Conservation (phyloP, 805 yeast genomes). For the Ogataea nitratoaversa region DNA sequence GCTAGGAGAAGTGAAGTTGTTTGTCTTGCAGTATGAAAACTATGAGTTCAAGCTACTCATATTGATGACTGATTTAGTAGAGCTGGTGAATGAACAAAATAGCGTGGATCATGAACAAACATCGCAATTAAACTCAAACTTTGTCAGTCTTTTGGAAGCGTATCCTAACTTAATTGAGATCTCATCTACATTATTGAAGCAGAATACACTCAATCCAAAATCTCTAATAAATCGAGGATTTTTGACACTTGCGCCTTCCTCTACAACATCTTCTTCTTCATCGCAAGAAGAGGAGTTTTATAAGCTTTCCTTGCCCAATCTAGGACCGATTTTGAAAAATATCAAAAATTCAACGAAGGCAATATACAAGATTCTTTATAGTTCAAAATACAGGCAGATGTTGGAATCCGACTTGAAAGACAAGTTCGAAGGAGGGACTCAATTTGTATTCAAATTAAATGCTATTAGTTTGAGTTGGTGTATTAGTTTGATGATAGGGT, state of each 20-base stretch:
- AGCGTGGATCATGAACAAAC: not conserved
- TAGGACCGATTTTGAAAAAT: conserved; percentile 45
- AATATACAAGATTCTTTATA: conserved; percentile 37
- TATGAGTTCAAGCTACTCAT: conserved; percentile 21
- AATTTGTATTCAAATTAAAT: conserved; percentile 39
- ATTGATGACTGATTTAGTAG: conserved; percentile 19
- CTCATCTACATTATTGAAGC: conserved; percentile 17
- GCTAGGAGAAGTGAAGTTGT: conserved; percentile 33
- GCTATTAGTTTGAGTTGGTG: conserved; percentile 49
- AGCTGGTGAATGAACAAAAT: conserved; percentile 7
- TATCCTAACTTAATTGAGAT: conserved; percentile 24
- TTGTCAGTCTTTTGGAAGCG: conserved; percentile 14
- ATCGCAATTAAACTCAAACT: no score
- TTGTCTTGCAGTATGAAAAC: conserved; percentile 14
- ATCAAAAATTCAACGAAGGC: conserved; percentile 41
- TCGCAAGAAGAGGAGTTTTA: conserved; percentile 29
- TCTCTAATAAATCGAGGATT: conserved; percentile 38
- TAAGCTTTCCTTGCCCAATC: conserved; percentile 43
- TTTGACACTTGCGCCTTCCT: conserved; percentile 36
- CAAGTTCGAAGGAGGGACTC: conserved; percentile 37
- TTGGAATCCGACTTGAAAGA: conserved; percentile 38
- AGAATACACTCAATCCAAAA: conserved; percentile 25
- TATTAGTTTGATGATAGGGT: conserved; percentile 47
- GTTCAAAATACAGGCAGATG: conserved; percentile 38
- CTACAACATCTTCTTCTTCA: not conserved